Evolutionary conservation across 768 basidiomycete genomes (phyloP), one percentile per base, ranked within the genome.

Genomic region (Suillus placidus): DNA sequence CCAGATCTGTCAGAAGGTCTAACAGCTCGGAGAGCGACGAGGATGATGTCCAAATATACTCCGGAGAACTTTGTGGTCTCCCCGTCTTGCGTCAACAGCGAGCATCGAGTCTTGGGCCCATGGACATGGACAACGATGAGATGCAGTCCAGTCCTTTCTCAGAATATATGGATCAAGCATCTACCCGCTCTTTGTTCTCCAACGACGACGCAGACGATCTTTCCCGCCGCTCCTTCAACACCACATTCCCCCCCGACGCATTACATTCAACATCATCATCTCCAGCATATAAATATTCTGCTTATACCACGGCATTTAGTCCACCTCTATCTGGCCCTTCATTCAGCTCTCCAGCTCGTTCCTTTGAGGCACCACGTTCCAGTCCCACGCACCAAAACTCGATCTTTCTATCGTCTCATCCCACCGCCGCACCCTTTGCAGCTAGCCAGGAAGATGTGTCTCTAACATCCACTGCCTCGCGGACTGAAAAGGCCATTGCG

Each of bases 11-110:
- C 3, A 60, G 63, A 62, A 77, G 71, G 64, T 71, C 61, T 66
- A 70, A 55, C 65, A 60, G 61, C 66, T 72, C 68, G 65, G 80
- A 81, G 43, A 77, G 77, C 23, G 80, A 79, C 43, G 84, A 85
- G 32, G 86, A 86, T 30, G 88, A 88, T 63, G 75, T 91, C 64
- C 80, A 87, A 68, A 88, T 91, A 67, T 80, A 85, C 54, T 74
- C 75, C 3, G 63, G 60, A 64, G 76, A 80, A 26, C 30, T 60
- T 12, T 30, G 26, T 13, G 82, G 82, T 34, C 81, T 82, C 56
- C 67, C 77, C 30, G 64, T 74, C 42, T 38, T 73, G 49, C 73
- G 71, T 58, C 80, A 77, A 71, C 82, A 81, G 70, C 79, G 84
- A 61, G 79, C 83, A 14, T 75, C 78, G 26, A 86, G 86, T 45